Evolutionary conservation across 1,139 yeast genomes (phyloP), one percentile per base, ranked within the genome.

Genomic region (Blastobotrys serpentis): DNA sequence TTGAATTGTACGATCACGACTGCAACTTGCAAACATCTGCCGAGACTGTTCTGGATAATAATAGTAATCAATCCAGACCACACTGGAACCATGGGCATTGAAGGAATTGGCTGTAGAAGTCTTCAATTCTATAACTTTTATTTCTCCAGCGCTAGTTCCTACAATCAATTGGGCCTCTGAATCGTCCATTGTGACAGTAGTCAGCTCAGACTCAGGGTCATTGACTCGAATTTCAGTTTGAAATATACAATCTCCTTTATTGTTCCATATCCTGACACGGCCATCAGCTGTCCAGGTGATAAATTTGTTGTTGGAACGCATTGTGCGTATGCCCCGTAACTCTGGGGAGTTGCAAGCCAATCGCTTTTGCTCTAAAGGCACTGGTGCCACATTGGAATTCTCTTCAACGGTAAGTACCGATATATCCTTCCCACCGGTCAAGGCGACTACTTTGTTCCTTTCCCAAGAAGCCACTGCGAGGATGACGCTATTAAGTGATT

Each of bases 1-100:
- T 60, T 82, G 87, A 34, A 82, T 74, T 70, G 81, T 81, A 42
- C 86, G 61, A 60, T 82, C 87, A 32, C 86, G 67, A 2, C 85
- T 77, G 34, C 79, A 53, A 11, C 62, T 57, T 5, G 60, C 54
- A 33, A 62, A 51, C 23, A 55, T 43, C 11, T 50, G 46, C 16
- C 29, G 17, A n/a, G 33, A 43, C 3, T 34, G 11, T 11, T 17
- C 39, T 11, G 40, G 32, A 30, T 42, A 52, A 17, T 44, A 46
- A 23, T 10, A 43, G 34, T 56, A 55, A 29, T 57, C 63, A 36
- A 63, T 56, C 16, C 58, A 63, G 3, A 56, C 56, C 13, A 63
- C 59, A 6, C 54, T 53, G 2, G 64, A 59, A 2, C 60, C 59
- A 47, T 63, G 67, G 1, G 67, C 67, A 18, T 59, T 53, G 33